Percentiles rank a stretch among this genome's conserved stretches.
These are phyloP conservation scores for Magnolia sinica DNA, from an alignment of 164 flowering plant genomes.

Conservation along the genomic window DNA sequence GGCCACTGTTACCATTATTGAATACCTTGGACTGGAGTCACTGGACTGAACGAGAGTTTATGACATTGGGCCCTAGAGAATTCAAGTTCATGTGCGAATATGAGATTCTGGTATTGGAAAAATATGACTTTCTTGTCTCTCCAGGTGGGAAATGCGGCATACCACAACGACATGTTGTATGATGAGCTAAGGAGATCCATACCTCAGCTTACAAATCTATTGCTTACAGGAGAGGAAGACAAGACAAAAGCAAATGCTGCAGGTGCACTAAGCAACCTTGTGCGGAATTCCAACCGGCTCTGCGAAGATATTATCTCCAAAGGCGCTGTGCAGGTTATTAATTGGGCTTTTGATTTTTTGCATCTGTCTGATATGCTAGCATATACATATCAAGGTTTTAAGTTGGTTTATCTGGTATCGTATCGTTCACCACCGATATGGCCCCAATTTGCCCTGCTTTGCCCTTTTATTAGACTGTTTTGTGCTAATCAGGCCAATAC, in stretches of 20 bases:
- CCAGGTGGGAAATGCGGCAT: slow-evolving; percentile 99
- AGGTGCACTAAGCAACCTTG: slow-evolving; percentile 94
- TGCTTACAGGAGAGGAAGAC: slow-evolving; percentile 81
- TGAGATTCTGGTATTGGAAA: background rate
- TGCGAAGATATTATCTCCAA: slow-evolving; percentile 82
- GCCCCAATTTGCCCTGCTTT: no score
- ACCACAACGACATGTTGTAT: slow-evolving; percentile 77
- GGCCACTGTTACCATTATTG: no score
- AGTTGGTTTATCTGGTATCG: no score
- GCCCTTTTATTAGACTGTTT: no score
- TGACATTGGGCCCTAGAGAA: background rate
- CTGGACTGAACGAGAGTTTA: background rate
- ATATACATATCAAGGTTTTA: no score
- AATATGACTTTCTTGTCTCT: slow-evolving; percentile 11
- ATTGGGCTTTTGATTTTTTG: background rate
- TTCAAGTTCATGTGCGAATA: background rate
- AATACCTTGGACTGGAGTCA: no score
- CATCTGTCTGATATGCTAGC: no score
- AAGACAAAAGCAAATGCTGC: slow-evolving; percentile 97
- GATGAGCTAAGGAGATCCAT: slow-evolving; percentile 87
- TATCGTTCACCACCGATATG: no score
- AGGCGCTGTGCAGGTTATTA: slow-evolving; percentile 85
- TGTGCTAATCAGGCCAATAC: no score
- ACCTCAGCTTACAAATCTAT: slow-evolving; percentile 64
- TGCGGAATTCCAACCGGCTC: slow-evolving; percentile 84